Conservation (phyloP, 2,329 filamentous ascomycete genomes). For the Aspergillus sergii region DNA sequence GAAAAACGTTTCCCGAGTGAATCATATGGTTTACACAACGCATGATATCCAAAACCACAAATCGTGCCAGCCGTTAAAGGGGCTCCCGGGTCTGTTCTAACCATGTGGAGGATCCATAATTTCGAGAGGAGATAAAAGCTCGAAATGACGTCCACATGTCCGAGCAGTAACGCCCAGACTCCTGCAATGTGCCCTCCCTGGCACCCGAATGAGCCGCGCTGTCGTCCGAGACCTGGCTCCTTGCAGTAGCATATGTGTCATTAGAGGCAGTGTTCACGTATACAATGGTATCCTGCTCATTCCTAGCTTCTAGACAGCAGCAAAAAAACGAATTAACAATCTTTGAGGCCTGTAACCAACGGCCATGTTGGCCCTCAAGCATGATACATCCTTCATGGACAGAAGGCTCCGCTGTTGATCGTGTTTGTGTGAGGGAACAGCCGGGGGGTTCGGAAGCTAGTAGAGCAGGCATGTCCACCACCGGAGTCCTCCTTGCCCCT, state of each 20-base stretch:
- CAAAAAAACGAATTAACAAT: constrained; percentile 7
- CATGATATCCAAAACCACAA: not conserved
- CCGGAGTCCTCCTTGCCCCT: not conserved
- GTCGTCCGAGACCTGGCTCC: constrained; percentile 7
- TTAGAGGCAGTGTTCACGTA: constrained; percentile 15
- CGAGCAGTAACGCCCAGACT: not conserved
- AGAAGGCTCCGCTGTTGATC: constrained; percentile 7
- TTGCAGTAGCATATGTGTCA: constrained; percentile 21
- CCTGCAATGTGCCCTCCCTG: not conserved
- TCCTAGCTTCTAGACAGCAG: constrained; percentile 9
- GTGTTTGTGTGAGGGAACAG: constrained; percentile 12
- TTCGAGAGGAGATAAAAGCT: not conserved
- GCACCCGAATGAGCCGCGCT: not conserved
- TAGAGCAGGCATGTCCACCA: not conserved
- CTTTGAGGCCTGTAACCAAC: constrained; percentile 9
- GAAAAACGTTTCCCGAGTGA: not conserved
- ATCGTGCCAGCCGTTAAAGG: not conserved
- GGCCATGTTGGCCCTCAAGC: not conserved
- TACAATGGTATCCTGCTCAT: constrained; percentile 6
- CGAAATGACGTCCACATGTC: constrained; percentile 1
- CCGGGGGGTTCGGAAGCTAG: not conserved
- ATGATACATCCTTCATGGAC: constrained; percentile 3
- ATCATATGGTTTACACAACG: not conserved
- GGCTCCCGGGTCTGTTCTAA: constrained; percentile 1
- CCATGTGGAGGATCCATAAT: constrained; percentile 8